Evolutionary conservation across 306 rosid species (phyloP).

Genomic region (Vicia villosa): DNA sequence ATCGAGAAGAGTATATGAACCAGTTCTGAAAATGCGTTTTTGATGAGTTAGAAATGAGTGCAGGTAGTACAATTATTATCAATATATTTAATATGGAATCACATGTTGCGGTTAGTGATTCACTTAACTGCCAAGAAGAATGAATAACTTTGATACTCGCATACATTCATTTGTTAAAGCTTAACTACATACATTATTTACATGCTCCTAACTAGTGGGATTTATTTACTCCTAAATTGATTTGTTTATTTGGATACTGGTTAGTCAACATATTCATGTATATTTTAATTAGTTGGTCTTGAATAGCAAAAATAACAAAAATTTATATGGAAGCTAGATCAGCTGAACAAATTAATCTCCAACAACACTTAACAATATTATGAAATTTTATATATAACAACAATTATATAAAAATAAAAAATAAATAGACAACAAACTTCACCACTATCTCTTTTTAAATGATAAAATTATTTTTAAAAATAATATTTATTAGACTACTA

Average conservation of each 20-base stretch:
- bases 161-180: not conserved
- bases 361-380: no score
- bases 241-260: not conserved
- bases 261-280: not conserved
- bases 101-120: conserved; percentile 27
- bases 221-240: not conserved
- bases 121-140: conserved; percentile 1
- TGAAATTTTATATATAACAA: no score
- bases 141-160: not conserved
- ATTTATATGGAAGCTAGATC: no score
- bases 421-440: no score
- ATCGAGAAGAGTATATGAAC: conserved; percentile 17
- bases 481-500: no score
- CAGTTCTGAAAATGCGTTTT: conserved; percentile 3
- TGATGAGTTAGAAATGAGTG: conserved; percentile 11
- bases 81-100: not conserved
- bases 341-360: no score
- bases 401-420: no score
- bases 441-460: no score
- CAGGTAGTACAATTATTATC: not conserved
- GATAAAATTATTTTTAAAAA: no score
- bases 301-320: no score
- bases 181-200: conserved; percentile 12
- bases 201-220: conserved; percentile 32
- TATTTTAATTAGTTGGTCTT: no score